phyloP scores from a whole-genome alignment of 306 rosid species.

The Medicago truncatula region MtrunA17r5.0-ANR NC_053049.1:30269501-30270000 shows the following conservation, averaged over 20 bases:
- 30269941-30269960: not conserved
- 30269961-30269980: not conserved
- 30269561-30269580: constrained; percentile 39
- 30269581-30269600: constrained; percentile 50
- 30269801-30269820: not conserved
- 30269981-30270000: not conserved
- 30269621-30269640: not conserved
- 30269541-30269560: constrained; percentile 46
- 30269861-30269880: not conserved
- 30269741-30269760: not conserved
- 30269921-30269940: not conserved
- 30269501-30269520: constrained; percentile 55
- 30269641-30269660: constrained; percentile 20
- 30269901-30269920: not conserved
- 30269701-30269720: not conserved
- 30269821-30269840: constrained; percentile 1
- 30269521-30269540: constrained; percentile 45
- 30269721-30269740: not conserved
- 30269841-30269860: constrained; percentile 15
- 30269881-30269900: not conserved
- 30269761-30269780: not conserved
- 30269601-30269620: constrained; percentile 37
- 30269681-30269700: constrained; percentile 30
- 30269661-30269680: constrained; percentile 39
- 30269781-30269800: not conserved